A percentile compares a stretch with the other conserved stretches of the same genome.
phyloP scores from a whole-genome alignment of 2,329 filamentous ascomycete species.

The Pezicula neosporulosa region DNA sequence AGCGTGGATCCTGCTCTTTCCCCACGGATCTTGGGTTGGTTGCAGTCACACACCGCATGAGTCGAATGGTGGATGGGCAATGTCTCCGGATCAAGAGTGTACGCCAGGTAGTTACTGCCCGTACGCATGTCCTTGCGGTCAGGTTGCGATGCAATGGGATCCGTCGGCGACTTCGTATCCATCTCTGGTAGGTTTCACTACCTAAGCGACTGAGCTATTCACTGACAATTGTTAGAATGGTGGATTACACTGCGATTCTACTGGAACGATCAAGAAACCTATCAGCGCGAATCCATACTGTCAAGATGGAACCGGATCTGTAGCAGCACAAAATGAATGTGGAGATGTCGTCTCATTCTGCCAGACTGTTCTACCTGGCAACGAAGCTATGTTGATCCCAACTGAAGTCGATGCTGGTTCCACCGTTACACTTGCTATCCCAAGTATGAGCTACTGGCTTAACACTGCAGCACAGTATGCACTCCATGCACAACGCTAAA shows the following conservation, averaged over 20 bases:
- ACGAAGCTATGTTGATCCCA: constrained; percentile 80
- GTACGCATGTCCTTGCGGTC: constrained; percentile 70
- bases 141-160: constrained; percentile 79
- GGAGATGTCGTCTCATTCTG: constrained; percentile 65
- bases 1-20: constrained; percentile 53
- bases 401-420: constrained; percentile 57
- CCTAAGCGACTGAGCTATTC: neutral
- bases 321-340: constrained; percentile 65
- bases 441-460: constrained; percentile 67
- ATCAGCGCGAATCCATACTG: constrained; percentile 68
- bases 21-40: constrained; percentile 65
- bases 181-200: constrained; percentile 60
- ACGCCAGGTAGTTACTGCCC: constrained; percentile 68
- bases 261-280: constrained; percentile 65
- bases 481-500: neutral
- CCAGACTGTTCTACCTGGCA: constrained; percentile 75
- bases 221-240: constrained; percentile 52
- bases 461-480: constrained; percentile 71
- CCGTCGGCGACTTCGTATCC: constrained; percentile 63
- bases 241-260: constrained; percentile 67
- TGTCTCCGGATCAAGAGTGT: constrained; percentile 73
- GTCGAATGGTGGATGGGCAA: constrained; percentile 73
- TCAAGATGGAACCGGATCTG: constrained; percentile 61
- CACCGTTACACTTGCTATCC: constrained; percentile 58
- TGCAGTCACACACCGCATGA: constrained; percentile 59